These are phyloP conservation scores for Phyllosticta citribraziliensis DNA, from an alignment of 2,329 filamentous ascomycete species.

Conservation along the genomic window DNA sequence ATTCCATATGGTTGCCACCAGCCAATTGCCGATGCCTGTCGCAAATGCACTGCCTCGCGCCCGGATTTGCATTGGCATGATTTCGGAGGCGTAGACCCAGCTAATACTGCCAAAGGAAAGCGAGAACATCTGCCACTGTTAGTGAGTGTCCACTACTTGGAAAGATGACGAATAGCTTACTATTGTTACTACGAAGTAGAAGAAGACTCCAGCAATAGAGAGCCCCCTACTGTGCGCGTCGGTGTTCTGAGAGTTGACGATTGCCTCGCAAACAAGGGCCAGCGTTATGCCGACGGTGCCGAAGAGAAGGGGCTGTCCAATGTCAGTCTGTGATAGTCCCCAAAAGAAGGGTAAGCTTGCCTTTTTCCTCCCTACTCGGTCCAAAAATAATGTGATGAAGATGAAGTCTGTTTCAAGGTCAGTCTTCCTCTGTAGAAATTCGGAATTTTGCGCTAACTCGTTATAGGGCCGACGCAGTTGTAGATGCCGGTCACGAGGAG, in stretches of 20 bases:
- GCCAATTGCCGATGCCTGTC: slow-evolving; percentile 49
- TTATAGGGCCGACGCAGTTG: slow-evolving; percentile 48
- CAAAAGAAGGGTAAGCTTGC: background rate
- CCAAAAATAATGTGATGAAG: slow-evolving; percentile 49
- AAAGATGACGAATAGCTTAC: slow-evolving; percentile 25
- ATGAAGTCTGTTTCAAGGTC: slow-evolving; percentile 35
- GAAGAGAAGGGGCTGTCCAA: slow-evolving; percentile 44
- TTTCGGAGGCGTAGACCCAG: slow-evolving; percentile 58
- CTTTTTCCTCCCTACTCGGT: slow-evolving; percentile 33
- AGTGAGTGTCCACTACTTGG: slow-evolving; percentile 39
- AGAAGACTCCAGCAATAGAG: slow-evolving; percentile 54
- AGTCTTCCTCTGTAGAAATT: background rate
- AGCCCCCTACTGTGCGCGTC: slow-evolving; percentile 30
- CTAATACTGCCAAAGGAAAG: slow-evolving; percentile 50
- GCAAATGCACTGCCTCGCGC: slow-evolving; percentile 49
- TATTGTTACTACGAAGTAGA: slow-evolving; percentile 45
- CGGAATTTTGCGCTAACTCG: slow-evolving; percentile 18
- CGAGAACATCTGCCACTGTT: slow-evolving; percentile 39
- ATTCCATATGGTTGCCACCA: slow-evolving; percentile 49
- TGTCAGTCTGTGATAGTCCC: slow-evolving; percentile 10
- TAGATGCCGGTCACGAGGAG: slow-evolving; percentile 52
- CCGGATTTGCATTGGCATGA: slow-evolving; percentile 58
- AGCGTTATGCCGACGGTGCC: slow-evolving; percentile 46
- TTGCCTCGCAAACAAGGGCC: slow-evolving; percentile 50
- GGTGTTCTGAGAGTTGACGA: slow-evolving; percentile 36